phyloP scores from a whole-genome alignment of 2,329 filamentous ascomycete genomes.

The Talaromyces sp. region DNA sequence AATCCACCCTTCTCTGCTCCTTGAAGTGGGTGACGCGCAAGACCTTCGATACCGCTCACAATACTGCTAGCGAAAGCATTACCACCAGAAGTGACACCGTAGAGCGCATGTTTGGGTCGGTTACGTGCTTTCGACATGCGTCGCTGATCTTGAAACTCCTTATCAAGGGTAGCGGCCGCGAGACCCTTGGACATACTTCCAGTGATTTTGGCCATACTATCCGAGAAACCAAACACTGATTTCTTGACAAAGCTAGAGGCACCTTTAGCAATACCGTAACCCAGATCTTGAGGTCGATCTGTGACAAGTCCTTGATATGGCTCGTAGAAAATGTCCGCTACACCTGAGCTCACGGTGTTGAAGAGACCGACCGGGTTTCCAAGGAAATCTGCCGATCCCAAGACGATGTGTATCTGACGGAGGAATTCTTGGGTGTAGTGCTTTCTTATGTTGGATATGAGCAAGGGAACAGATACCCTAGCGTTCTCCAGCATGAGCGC shows the following conservation, averaged over 20 bases:
- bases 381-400: slow-evolving; percentile 95
- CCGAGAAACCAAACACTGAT: slow-evolving; percentile 93
- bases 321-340: slow-evolving; percentile 98
- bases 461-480: slow-evolving; percentile 78
- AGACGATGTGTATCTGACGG: slow-evolving; percentile 93
- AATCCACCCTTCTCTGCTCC: slow-evolving; percentile 95
- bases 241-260: slow-evolving; percentile 98
- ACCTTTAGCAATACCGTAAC: slow-evolving; percentile 91
- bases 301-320: slow-evolving; percentile 97
- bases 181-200: slow-evolving; percentile 96
- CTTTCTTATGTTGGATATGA: slow-evolving; percentile 82
- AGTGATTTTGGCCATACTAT: slow-evolving; percentile 97
- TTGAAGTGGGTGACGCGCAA: slow-evolving; percentile 90
- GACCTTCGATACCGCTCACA: slow-evolving; percentile 87
- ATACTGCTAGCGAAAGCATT: slow-evolving; percentile 92
- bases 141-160: slow-evolving; percentile 95
- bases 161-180: slow-evolving; percentile 91
- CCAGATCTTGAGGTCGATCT: slow-evolving; percentile 91
- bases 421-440: slow-evolving; percentile 97
- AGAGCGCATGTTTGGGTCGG: slow-evolving; percentile 92
- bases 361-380: slow-evolving; percentile 97
- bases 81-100: slow-evolving; percentile 90
- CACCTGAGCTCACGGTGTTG: slow-evolving; percentile 96
- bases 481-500: slow-evolving; percentile 94
- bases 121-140: slow-evolving; percentile 92